phyloP scores from a whole-genome alignment of 2,329 filamentous ascomycete species.

The Simplicillium aogashimaense region DNA sequence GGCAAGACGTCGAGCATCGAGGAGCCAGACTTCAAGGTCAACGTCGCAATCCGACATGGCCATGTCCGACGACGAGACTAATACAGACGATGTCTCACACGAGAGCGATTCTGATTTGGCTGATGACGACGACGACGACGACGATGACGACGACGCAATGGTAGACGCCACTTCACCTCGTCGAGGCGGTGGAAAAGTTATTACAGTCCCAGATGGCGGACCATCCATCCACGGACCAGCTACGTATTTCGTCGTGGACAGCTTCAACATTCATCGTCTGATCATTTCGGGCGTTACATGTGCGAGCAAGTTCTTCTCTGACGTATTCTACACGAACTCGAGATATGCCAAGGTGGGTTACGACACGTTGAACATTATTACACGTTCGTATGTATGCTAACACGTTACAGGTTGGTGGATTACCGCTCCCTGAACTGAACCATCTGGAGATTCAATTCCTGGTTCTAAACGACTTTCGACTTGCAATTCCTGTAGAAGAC shows the following conservation, averaged over 20 bases:
- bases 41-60: slow-evolving; percentile 14
- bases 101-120: slow-evolving; percentile 41
- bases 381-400: neutral
- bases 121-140: slow-evolving; percentile 33
- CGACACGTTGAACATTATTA: slow-evolving; percentile 21
- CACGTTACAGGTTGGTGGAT: slow-evolving; percentile 67
- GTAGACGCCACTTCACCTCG: slow-evolving; percentile 15
- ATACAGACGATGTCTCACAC: slow-evolving; percentile 20
- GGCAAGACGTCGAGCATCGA: slow-evolving; percentile 26
- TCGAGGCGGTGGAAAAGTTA: slow-evolving; percentile 12
- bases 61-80: slow-evolving; percentile 15
- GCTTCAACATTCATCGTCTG: slow-evolving; percentile 95
- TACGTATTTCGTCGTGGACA: slow-evolving; percentile 85
- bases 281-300: slow-evolving; percentile 97
- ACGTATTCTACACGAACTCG: slow-evolving; percentile 98
- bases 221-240: slow-evolving; percentile 20
- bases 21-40: slow-evolving; percentile 3
- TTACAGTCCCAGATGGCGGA: slow-evolving; percentile 13
- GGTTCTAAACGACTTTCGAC: slow-evolving; percentile 87
- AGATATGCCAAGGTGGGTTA: slow-evolving; percentile 98
- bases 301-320: slow-evolving; percentile 97
- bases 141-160: slow-evolving; percentile 22
- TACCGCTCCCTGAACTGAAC: slow-evolving; percentile 87
- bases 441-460: slow-evolving; percentile 95
- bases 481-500: slow-evolving; percentile 88